Percentiles rank a stretch among this genome's conserved stretches.
Conservation (phyloP, 495 filamentous ascomycete species). For the Annulohypoxylon stygium region DNA sequence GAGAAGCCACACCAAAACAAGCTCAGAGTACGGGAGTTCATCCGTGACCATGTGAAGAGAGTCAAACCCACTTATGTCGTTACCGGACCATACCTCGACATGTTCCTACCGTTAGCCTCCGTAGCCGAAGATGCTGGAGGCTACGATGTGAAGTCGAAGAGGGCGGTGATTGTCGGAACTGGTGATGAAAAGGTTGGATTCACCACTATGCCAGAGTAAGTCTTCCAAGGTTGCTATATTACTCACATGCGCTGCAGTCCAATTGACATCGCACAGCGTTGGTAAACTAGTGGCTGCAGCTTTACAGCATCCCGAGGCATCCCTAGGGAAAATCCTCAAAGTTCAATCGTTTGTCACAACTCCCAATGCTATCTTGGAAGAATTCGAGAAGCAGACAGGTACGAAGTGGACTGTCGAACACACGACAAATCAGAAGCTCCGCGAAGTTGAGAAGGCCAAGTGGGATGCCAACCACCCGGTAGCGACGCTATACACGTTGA, state of each 20-base stretch:
- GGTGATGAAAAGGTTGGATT: conserved; percentile 70
- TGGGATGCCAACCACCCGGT: conserved; percentile 67
- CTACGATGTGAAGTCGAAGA: conserved; percentile 68
- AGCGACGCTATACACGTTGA: conserved; percentile 70
- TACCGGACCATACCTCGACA: conserved; percentile 78
- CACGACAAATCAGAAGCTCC: conserved; percentile 65
- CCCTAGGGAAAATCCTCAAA: conserved; percentile 68
- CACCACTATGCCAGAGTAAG: conserved; percentile 76
- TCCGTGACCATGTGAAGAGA: conserved; percentile 62
- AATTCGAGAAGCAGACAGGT: conserved; percentile 76
- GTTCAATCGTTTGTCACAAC: conserved; percentile 79
- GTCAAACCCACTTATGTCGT: conserved; percentile 76
- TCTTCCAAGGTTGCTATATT: conserved; percentile 29
- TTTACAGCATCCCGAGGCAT: conserved; percentile 66
- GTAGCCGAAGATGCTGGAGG: conserved; percentile 59
- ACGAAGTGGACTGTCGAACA: conserved; percentile 66
- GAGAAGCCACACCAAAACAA: conserved; percentile 80
- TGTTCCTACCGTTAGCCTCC: conserved; percentile 65
- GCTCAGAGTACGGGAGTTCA: conserved; percentile 71
- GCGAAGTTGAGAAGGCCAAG: conserved; percentile 64
- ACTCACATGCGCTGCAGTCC: conserved; percentile 5
- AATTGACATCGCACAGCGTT: conserved; percentile 61
- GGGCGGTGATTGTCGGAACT: conserved; percentile 70
- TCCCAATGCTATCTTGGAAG: conserved; percentile 69
- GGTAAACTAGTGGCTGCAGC: conserved; percentile 73